Conservation (phyloP, 345 rosid genomes). For the Linum usitatissimum region DNA sequence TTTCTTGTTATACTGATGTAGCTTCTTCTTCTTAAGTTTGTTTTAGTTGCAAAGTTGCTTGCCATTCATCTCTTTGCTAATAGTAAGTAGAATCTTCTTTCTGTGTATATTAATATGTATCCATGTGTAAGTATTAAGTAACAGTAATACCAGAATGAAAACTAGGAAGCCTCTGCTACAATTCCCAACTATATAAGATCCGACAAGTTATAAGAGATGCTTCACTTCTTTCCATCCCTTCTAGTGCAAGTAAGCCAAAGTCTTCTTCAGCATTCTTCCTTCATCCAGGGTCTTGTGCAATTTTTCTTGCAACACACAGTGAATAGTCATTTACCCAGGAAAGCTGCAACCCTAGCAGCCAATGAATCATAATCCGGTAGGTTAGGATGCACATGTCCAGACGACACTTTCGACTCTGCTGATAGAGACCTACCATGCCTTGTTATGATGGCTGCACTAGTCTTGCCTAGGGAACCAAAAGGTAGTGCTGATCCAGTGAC, state of each 20-base stretch:
- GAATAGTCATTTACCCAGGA: conserved; percentile 16
- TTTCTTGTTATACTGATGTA: too few species aligned
- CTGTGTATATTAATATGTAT: too few species aligned
- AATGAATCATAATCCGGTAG: conserved; percentile 49
- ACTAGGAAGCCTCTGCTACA: background rate
- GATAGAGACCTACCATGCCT: conserved; percentile 28
- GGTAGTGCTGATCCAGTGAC: conserved; percentile 18
- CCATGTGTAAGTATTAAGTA: background rate
- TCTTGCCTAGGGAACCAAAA: conserved; percentile 16
- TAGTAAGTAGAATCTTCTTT: too few species aligned
- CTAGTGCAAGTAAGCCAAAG: background rate
- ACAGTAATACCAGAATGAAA: background rate
- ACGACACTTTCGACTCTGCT: conserved; percentile 16
- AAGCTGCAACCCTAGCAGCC: conserved; percentile 37
- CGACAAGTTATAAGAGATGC: background rate
- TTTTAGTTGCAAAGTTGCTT: too few species aligned
- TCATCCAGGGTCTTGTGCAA: too few species aligned
- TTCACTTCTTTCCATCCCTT: background rate
- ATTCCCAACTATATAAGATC: background rate
- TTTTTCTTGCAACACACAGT: too few species aligned
- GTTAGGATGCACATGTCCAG: conserved; percentile 40
- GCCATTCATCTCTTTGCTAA: too few species aligned
- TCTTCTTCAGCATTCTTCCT: background rate
- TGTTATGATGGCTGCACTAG: background rate
- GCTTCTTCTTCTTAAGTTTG: too few species aligned